These are phyloP conservation scores for Ophiognomonia clavigignenti-juglandacearum DNA, from an alignment of 2,329 filamentous ascomycete genomes.

Conservation along the genomic window DNA sequence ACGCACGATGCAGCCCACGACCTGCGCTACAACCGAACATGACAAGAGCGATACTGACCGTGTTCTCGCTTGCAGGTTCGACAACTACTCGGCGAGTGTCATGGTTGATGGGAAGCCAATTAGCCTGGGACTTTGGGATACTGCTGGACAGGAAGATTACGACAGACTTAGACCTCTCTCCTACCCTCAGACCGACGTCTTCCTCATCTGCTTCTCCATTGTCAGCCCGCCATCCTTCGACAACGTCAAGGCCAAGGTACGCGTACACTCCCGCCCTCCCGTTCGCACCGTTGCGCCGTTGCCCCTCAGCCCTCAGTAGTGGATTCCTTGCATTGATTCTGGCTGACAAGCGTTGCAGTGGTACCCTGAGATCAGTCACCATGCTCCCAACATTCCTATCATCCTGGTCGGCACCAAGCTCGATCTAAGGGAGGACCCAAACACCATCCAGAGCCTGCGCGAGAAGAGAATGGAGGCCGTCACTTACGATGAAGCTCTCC, in stretches of 20 bases:
- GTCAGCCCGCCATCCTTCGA: constrained; percentile 97
- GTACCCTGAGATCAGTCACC: constrained; percentile 96
- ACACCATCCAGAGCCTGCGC: constrained; percentile 74
- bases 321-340: background rate
- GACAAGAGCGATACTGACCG: constrained; percentile 16
- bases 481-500: constrained; percentile 84
- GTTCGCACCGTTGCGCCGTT: background rate
- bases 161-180: constrained; percentile 90
- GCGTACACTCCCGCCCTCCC: constrained; percentile 20
- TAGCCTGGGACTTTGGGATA: constrained; percentile 96
- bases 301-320: background rate
- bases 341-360: constrained; percentile 53
- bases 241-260: constrained; percentile 97
- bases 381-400: constrained; percentile 91
- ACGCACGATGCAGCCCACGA: constrained; percentile 11
- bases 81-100: constrained; percentile 98
- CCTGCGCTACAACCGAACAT: background rate
- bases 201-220: constrained; percentile 97
- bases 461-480: constrained; percentile 97
- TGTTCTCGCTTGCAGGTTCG: constrained; percentile 61
- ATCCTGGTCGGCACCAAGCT: constrained; percentile 97
- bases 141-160: constrained; percentile 97
- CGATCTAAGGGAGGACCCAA: constrained; percentile 84
- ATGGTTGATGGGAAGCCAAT: constrained; percentile 99
- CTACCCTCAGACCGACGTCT: constrained; percentile 97